phyloP scores from a whole-genome alignment of 1,284 basidiomycete species.

The Cryptococcus floricola region DNA sequence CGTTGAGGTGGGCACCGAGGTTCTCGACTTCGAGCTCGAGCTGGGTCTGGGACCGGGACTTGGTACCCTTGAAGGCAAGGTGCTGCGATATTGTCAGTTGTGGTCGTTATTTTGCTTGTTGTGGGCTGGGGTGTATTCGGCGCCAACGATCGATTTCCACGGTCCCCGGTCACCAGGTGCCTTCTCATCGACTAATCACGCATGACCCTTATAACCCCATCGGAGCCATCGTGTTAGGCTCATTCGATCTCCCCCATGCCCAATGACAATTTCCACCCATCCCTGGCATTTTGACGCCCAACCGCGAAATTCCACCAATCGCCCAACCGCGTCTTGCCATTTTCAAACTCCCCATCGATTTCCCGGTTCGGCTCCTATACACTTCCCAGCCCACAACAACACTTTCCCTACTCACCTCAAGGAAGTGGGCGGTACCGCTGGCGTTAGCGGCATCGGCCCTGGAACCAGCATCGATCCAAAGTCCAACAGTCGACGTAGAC shows the following conservation, averaged over 20 bases:
- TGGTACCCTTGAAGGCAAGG: conserved; percentile 72
- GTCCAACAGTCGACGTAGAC: conserved; percentile 97
- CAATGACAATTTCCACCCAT: no score
- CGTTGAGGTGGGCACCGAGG: conserved; percentile 94
- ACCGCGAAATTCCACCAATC: neutral
- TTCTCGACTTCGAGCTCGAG: conserved; percentile 98
- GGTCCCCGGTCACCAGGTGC: no score
- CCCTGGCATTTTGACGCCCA: neutral
- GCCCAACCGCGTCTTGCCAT: neutral
- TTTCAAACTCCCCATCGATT: neutral
- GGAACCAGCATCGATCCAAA: conserved; percentile 98
- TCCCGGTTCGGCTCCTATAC: neutral
- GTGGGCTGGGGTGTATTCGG: no score
- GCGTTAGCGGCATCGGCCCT: conserved; percentile 91
- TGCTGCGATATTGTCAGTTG: conserved; percentile 21
- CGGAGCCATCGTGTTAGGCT: no score
- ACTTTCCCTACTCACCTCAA: conserved; percentile 61
- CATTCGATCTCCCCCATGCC: no score
- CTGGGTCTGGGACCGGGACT: conserved; percentile 79
- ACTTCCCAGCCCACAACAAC: neutral
- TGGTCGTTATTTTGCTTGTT: conserved; percentile 3
- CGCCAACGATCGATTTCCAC: no score
- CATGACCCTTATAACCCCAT: no score
- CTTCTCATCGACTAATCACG: no score
- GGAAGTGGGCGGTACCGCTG: conserved; percentile 96